phyloP scores from a whole-genome alignment of 2,329 filamentous ascomycete genomes.

The Fusarium beomiforme region DNA sequence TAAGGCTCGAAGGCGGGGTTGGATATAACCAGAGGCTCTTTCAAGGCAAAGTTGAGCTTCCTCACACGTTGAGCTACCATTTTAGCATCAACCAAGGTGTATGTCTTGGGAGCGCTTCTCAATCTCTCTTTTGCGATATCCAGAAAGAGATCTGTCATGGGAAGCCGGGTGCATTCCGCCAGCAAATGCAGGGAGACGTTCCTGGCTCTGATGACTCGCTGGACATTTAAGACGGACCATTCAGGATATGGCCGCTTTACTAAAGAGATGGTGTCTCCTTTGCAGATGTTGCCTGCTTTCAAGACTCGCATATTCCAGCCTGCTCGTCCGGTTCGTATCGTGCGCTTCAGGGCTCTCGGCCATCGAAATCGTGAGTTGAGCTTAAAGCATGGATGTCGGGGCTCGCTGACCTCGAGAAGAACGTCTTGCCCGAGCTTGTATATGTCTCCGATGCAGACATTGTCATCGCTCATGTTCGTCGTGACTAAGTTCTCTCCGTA shows the following conservation, averaged over 20 bases:
- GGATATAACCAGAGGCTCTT: not conserved
- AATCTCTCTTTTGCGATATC: not conserved
- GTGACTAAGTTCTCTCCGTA: not conserved
- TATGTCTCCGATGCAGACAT: not conserved
- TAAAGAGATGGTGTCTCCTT: not conserved
- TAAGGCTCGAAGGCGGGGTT: not conserved
- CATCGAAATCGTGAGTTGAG: not conserved
- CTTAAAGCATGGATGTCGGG: not conserved
- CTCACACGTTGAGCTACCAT: not conserved
- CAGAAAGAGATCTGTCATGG: not conserved
- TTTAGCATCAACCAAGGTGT: not conserved
- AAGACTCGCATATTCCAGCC: not conserved
- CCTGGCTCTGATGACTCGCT: not conserved
- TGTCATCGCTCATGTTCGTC: not conserved
- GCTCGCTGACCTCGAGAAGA: not conserved
- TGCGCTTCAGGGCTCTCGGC: not conserved
- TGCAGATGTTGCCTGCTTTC: not conserved
- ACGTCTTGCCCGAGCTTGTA: not conserved
- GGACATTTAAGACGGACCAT: not conserved
- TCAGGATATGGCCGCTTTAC: not conserved
- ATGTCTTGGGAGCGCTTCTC: not conserved
- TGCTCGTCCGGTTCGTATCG: not conserved
- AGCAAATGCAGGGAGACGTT: not conserved
- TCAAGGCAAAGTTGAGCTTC: not conserved
- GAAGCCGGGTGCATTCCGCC: not conserved